phyloP scores from a whole-genome alignment of 1,284 basidiomycete species.

The Tranzscheliella williamsii region DNA sequence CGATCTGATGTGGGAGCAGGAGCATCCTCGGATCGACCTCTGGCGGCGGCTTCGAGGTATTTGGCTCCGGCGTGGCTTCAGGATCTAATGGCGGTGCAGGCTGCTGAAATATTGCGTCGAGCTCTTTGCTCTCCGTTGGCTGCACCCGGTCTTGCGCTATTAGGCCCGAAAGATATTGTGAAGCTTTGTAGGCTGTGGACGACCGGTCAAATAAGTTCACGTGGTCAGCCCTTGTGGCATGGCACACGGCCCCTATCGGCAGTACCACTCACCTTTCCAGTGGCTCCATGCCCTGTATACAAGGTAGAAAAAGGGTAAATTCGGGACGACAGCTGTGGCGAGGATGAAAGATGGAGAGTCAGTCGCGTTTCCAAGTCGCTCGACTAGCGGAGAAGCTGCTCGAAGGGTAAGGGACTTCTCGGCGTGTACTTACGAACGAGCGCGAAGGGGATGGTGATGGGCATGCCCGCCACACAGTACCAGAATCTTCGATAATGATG shows the following conservation, averaged over 20 bases:
- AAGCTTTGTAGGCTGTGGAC: conserved; percentile 47
- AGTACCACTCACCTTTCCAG: conserved; percentile 47
- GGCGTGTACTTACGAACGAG: conserved; percentile 50
- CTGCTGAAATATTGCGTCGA: conserved; percentile 39
- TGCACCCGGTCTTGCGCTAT: conserved; percentile 38
- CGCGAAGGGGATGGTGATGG: conserved; percentile 54
- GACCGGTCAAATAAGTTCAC: neutral
- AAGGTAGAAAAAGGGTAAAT: conserved; percentile 58
- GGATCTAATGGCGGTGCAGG: neutral
- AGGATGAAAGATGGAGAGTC: neutral
- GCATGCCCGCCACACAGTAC: conserved; percentile 51
- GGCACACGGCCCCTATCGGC: too few species aligned
- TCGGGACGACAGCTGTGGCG: conserved; percentile 54
- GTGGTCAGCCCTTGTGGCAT: too few species aligned
- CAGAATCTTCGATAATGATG: conserved; percentile 47
- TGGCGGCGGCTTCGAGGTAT: neutral
- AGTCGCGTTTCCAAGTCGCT: neutral
- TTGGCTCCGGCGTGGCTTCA: neutral
- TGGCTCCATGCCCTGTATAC: conserved; percentile 56
- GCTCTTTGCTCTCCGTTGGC: conserved; percentile 36
- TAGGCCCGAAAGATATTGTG: conserved; percentile 36
- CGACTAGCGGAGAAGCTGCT: neutral
- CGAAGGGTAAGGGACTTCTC: neutral
- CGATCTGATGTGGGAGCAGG: conserved; percentile 21
- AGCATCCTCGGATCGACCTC: conserved; percentile 29